phyloP scores from a whole-genome alignment of 768 basidiomycete species.

The Amanita brunnescens region DNA sequence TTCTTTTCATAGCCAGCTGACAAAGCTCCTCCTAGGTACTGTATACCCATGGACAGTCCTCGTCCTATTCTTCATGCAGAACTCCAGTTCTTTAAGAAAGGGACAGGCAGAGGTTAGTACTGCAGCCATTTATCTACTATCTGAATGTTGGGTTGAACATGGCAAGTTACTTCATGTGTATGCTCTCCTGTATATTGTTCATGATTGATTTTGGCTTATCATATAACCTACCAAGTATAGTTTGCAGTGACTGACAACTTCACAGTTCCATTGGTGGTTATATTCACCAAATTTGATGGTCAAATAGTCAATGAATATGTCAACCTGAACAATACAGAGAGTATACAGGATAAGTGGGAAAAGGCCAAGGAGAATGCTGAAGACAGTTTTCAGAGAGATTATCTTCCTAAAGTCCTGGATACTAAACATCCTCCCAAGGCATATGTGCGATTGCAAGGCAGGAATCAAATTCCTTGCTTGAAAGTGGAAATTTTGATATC shows the following conservation, averaged over 20 bases:
- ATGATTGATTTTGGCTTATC: not conserved
- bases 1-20: not conserved
- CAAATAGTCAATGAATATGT: slow-evolving; percentile 15
- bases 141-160: too few relatives aligned
- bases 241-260: not conserved
- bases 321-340: not conserved
- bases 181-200: too few relatives aligned
- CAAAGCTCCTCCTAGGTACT: slow-evolving; percentile 23
- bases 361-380: slow-evolving; percentile 10
- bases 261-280: slow-evolving; percentile 28
- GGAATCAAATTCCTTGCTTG: not conserved
- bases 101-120: slow-evolving; percentile 17
- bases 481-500: too few relatives aligned
- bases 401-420: not conserved
- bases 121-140: too few relatives aligned
- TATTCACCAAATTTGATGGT: slow-evolving; percentile 32
- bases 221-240: too few relatives aligned
- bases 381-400: slow-evolving; percentile 11
- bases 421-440: slow-evolving; percentile 1
- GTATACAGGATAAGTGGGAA: slow-evolving; percentile 7
- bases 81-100: slow-evolving; percentile 20
- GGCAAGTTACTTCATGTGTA: too few relatives aligned
- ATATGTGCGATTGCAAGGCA: not conserved
- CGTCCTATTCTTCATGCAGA: slow-evolving; percentile 22
- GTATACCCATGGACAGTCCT: slow-evolving; percentile 21